These are phyloP conservation scores for Magnolia changhungtana DNA, from an alignment of 164 flowering plant species.

Conservation along the genomic window DNA sequence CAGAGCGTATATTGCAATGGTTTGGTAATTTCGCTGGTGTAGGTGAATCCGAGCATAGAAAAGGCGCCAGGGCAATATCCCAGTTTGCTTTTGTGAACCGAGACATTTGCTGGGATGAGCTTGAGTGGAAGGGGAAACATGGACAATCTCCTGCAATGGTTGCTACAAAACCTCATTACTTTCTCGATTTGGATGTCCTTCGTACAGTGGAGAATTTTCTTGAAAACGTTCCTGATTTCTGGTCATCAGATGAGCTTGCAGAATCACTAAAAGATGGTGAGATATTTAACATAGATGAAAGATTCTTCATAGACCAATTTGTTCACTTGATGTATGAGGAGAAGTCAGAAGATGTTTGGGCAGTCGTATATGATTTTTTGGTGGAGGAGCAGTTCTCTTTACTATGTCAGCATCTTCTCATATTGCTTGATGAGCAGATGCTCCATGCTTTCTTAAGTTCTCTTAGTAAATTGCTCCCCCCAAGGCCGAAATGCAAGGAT, in stretches of 20 bases:
- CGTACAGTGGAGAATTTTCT: conserved; percentile 81
- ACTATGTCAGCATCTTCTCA: conserved; percentile 70
- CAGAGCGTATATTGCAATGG: conserved; percentile 70
- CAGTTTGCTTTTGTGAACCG: conserved; percentile 87
- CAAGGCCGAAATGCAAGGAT: conserved; percentile 18
- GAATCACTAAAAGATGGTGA: conserved; percentile 77
- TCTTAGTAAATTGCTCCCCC: conserved; percentile 32
- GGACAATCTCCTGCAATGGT: conserved; percentile 98
- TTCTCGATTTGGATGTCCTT: conserved; percentile 85
- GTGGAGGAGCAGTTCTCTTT: conserved; percentile 58
- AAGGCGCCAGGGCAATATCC: conserved; percentile 82
- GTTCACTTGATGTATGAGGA: conserved; percentile 67
- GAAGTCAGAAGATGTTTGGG: conserved; percentile 67
- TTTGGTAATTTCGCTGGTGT: conserved; percentile 53
- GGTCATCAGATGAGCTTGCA: conserved; percentile 88
- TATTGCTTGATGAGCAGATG: conserved; percentile 62
- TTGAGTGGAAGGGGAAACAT: conserved; percentile 95
- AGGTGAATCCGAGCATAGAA: conserved; percentile 53
- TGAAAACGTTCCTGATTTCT: conserved; percentile 88
- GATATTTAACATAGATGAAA: conserved; percentile 54
- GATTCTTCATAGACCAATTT: conserved; percentile 63
- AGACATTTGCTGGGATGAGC: conserved; percentile 96
- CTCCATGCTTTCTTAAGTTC: conserved; percentile 40
- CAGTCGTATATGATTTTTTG: conserved; percentile 51
- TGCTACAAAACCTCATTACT: conserved; percentile 96